A percentile compares a stretch with the other conserved stretches of the same genome.
Conservation (phyloP, 225 moss, liverwort and hornwort genomes). For the Climacium dendroides region DNA sequence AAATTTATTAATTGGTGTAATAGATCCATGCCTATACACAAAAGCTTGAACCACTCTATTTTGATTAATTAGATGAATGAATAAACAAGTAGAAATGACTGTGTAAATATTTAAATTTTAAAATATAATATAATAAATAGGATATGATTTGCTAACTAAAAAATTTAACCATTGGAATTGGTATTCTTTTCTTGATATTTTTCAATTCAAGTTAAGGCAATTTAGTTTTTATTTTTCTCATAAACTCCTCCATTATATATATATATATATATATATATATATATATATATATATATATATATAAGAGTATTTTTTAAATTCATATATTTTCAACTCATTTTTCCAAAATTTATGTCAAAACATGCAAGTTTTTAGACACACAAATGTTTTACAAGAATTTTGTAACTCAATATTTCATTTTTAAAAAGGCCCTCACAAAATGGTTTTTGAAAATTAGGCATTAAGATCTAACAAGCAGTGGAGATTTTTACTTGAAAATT, state of each 20-base stretch:
- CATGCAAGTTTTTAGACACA: neutral
- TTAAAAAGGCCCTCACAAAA: fast-evolving
- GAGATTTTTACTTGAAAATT: neutral
- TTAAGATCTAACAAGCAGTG: neutral
- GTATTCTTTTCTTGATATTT: neutral
- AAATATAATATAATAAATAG: neutral
- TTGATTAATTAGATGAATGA: neutral
- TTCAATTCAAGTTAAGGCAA: fast-evolving
- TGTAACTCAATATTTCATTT: neutral
- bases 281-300: neutral
- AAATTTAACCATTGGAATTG: fast-evolving
- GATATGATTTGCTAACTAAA: neutral
- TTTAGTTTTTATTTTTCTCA: neutral
- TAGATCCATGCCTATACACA: neutral
- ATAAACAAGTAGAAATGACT: neutral
- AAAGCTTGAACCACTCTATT: neutral
- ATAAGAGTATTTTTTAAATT: neutral
- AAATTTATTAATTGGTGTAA: neutral
- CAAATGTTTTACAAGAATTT: neutral
- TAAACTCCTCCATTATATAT: fast-evolving
- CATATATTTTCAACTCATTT: neutral
- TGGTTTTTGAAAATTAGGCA: neutral
- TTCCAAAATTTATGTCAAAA: neutral
- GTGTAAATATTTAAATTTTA: neutral
- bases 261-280: neutral